Conservation (phyloP, 2,329 filamentous ascomycete species). For the Camillea tinctor region DNA sequence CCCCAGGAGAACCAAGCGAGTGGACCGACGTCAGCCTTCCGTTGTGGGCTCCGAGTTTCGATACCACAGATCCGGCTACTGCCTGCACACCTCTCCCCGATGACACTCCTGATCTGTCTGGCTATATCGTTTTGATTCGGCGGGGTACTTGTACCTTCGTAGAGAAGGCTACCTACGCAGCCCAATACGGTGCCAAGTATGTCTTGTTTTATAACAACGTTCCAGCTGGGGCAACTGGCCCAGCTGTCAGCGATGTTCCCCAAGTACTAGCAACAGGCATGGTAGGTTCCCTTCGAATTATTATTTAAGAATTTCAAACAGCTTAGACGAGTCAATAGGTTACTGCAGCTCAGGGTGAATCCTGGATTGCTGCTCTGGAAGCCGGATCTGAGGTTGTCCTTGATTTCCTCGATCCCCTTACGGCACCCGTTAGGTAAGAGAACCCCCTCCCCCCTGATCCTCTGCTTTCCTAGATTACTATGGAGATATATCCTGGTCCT, state of each 20-base stretch:
- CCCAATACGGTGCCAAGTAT: constrained; percentile 56
- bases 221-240: constrained; percentile 34
- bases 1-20: constrained; percentile 38
- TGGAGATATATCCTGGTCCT: constrained; percentile 6
- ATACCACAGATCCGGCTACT: constrained; percentile 47
- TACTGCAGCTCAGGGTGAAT: constrained; percentile 38
- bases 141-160: constrained; percentile 57
- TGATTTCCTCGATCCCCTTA: constrained; percentile 41
- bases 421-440: constrained; percentile 32
- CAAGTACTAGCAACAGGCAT: constrained; percentile 25
- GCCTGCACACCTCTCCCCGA: constrained; percentile 53
- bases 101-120: constrained; percentile 55
- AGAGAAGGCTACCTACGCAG: constrained; percentile 53
- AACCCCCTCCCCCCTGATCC: neutral
- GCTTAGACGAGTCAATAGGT: constrained; percentile 25
- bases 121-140: constrained; percentile 58
- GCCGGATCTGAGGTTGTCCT: constrained; percentile 44
- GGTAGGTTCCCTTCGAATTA: constrained; percentile 14
- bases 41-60: constrained; percentile 48
- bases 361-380: constrained; percentile 44
- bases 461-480: neutral
- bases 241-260: constrained; percentile 27
- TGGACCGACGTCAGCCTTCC: constrained; percentile 49
- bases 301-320: neutral
- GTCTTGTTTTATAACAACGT: constrained; percentile 62